Evolutionary conservation across 495 filamentous ascomycete species (phyloP).

Genomic region (Aspergillus cristatus): DNA sequence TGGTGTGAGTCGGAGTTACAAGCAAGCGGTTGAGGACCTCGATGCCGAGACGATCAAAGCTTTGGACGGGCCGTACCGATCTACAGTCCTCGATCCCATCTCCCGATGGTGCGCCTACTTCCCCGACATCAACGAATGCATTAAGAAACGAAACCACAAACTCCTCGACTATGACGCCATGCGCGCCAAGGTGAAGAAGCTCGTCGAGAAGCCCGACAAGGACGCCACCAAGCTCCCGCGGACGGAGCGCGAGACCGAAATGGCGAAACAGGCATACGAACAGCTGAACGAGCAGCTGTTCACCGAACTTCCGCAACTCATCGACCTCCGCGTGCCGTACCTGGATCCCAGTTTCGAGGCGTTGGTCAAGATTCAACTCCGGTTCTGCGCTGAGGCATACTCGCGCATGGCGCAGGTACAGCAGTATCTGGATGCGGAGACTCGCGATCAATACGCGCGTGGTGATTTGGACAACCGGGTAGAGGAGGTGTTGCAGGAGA

Average conservation of each 20-base stretch:
- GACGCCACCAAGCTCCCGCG: conserved; percentile 90
- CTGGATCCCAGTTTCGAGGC: conserved; percentile 95
- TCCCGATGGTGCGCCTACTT: conserved; percentile 95
- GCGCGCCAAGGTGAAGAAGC: conserved; percentile 89
- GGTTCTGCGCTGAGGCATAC: conserved; percentile 97
- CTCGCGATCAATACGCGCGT: conserved; percentile 89
- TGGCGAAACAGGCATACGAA: conserved; percentile 89
- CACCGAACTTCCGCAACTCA: conserved; percentile 89
- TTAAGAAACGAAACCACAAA: conserved; percentile 97
- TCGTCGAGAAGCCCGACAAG: conserved; percentile 98
- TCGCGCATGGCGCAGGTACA: conserved; percentile 97
- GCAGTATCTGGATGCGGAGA: conserved; percentile 96
- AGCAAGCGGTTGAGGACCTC: conserved; percentile 93
- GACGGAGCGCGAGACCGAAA: conserved; percentile 87
- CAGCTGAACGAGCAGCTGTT: conserved; percentile 92
- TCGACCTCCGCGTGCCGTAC: conserved; percentile 93
- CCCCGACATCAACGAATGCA: conserved; percentile 97
- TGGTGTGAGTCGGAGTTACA: conserved; percentile 91
- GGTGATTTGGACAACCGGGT: conserved; percentile 87
- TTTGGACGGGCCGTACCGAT: conserved; percentile 93
- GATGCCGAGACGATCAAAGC: conserved; percentile 98
- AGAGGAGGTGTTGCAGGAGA: conserved; percentile 94
- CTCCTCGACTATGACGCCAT: conserved; percentile 95
- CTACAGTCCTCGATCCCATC: conserved; percentile 92
- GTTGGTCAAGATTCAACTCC: conserved; percentile 93